These are phyloP conservation scores for Camelina neglecta DNA, from an alignment of 345 rosid genomes.

Conservation along the genomic window DNA sequence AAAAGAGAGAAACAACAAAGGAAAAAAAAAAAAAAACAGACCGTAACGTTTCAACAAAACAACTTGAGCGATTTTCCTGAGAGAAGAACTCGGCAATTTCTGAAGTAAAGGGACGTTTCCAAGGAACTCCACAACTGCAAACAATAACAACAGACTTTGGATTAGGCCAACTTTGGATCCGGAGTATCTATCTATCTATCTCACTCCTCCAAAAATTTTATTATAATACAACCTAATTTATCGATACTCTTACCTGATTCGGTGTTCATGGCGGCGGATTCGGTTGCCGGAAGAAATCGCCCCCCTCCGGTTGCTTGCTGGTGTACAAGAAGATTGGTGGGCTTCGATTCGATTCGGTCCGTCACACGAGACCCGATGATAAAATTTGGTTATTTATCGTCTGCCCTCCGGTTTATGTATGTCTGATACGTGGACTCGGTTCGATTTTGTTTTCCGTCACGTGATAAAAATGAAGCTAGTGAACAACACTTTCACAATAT, in stretches of 20 bases:
- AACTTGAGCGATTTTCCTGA: constrained; percentile 64
- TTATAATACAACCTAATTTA: too few relatives aligned
- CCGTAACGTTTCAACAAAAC: constrained; percentile 65
- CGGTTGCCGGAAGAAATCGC: constrained; percentile 3
- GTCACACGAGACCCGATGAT: too few relatives aligned
- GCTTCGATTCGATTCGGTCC: too few relatives aligned
- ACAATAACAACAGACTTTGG: neutral
- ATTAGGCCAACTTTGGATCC: neutral
- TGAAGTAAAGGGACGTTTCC: constrained; percentile 83
- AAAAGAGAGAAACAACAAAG: neutral
- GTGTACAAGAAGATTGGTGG: neutral
- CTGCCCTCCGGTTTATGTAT: too few relatives aligned
- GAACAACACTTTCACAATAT: too few relatives aligned
- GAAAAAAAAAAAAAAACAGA: constrained; percentile 13
- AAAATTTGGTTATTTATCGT: too few relatives aligned
- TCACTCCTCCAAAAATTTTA: too few relatives aligned
- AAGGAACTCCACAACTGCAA: constrained; percentile 72
- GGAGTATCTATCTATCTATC: neutral
- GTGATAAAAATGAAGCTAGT: too few relatives aligned
- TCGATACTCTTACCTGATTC: constrained; percentile 47
- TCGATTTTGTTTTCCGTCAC: too few relatives aligned
- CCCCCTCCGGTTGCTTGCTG: neutral
- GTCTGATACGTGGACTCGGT: too few relatives aligned
- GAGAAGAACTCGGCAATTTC: constrained; percentile 76
- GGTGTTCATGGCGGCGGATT: constrained; percentile 47